phyloP scores from a whole-genome alignment of 2,329 filamentous ascomycete genomes.

The Periconia sp. region DNA sequence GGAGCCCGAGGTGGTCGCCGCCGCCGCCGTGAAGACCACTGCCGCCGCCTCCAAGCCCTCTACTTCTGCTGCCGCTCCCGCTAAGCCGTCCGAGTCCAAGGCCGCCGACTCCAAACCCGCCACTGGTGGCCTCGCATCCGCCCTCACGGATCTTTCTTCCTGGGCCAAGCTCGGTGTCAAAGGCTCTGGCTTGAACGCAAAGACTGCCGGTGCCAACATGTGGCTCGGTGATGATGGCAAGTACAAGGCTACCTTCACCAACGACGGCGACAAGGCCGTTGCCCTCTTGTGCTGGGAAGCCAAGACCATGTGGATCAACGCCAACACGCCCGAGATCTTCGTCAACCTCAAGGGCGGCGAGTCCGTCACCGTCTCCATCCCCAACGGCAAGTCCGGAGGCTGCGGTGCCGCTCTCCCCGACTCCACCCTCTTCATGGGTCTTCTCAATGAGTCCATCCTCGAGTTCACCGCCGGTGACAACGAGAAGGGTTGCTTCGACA shows the following conservation, averaged over 20 bases:
- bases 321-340: conserved; percentile 38
- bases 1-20: conserved; percentile 10
- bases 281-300: conserved; percentile 44
- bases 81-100: conserved; percentile 5
- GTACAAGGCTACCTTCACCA: conserved; percentile 41
- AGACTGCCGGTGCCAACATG: conserved; percentile 30
- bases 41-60: conserved; percentile 4
- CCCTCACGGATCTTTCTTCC: conserved; percentile 9
- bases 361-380: conserved; percentile 43
- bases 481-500: conserved; percentile 42
- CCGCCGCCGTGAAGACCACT: conserved; percentile 4
- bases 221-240: conserved; percentile 42
- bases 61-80: conserved; percentile 5
- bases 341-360: conserved; percentile 43
- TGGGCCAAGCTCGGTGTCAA: conserved; percentile 20
- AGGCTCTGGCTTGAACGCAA: conserved; percentile 27
- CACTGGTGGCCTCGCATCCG: neutral
- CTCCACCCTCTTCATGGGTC: conserved; percentile 30
- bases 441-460: conserved; percentile 13
- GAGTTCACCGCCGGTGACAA: conserved; percentile 19
- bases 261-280: conserved; percentile 32
- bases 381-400: conserved; percentile 41
- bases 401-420: conserved; percentile 43
- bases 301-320: conserved; percentile 41
- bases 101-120: conserved; percentile 5